These are phyloP conservation scores for Wilcoxina mikolae DNA, from an alignment of 495 filamentous ascomycete genomes.

Conservation along the genomic window DNA sequence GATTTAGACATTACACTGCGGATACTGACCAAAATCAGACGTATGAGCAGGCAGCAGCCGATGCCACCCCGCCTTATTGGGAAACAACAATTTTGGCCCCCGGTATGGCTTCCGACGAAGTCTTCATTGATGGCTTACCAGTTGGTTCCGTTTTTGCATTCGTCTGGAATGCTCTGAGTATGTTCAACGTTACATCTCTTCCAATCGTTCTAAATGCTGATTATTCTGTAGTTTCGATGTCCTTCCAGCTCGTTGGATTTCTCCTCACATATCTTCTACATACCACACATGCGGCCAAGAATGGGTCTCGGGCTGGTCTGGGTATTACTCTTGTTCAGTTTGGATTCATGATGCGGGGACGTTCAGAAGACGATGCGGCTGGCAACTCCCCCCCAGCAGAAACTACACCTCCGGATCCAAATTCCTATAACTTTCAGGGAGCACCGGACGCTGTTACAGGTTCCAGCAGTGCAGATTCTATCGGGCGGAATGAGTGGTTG, in stretches of 20 bases:
- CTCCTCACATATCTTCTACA: slow-evolving; percentile 94
- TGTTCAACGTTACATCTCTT: slow-evolving; percentile 40
- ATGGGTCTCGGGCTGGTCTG: slow-evolving; percentile 83
- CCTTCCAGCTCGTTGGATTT: slow-evolving; percentile 95
- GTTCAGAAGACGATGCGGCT: slow-evolving; percentile 32
- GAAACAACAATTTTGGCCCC: slow-evolving; percentile 95
- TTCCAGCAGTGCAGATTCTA: slow-evolving; percentile 32
- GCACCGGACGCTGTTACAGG: slow-evolving; percentile 43
- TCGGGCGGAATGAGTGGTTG: slow-evolving; percentile 59
- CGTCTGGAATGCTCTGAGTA: slow-evolving; percentile 89
- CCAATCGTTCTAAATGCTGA: slow-evolving; percentile 37
- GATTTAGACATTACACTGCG: not conserved
- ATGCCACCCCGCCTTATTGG: slow-evolving; percentile 95
- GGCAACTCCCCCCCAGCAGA: slow-evolving; percentile 35
- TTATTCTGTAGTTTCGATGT: slow-evolving; percentile 65
- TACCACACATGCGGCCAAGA: slow-evolving; percentile 95
- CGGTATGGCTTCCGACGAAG: slow-evolving; percentile 72
- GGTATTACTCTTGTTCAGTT: slow-evolving; percentile 94
- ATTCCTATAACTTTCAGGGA: slow-evolving; percentile 68
- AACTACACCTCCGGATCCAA: slow-evolving; percentile 65
- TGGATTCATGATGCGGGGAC: slow-evolving; percentile 67
- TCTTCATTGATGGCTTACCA: slow-evolving; percentile 89
- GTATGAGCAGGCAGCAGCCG: slow-evolving; percentile 95
- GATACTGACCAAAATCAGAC: slow-evolving; percentile 44
- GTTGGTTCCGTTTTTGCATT: slow-evolving; percentile 94